Evolutionary conservation across 495 filamentous ascomycete species (phyloP).

Genomic region (Aspergillus funiculosus): DNA sequence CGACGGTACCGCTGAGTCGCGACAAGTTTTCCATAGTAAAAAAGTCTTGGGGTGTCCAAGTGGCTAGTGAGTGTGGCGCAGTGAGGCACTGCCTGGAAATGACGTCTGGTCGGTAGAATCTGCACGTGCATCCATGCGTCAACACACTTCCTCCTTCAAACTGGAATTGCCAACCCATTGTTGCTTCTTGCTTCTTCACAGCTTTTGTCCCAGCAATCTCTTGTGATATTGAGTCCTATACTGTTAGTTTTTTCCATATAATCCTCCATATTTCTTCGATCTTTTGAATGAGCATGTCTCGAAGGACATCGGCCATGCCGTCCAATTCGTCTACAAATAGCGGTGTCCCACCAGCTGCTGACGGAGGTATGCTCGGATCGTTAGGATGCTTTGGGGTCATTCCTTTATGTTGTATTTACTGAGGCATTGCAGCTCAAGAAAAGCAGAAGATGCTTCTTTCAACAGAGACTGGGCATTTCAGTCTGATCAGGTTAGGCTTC

Average conservation of each 20-base stretch:
- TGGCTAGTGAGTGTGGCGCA: constrained; percentile 33
- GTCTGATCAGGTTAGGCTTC: constrained; percentile 56
- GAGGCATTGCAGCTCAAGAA: constrained; percentile 53
- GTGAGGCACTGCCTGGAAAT: constrained; percentile 29
- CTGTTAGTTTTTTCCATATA: constrained; percentile 1
- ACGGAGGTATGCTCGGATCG: constrained; percentile 36
- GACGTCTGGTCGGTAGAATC: constrained; percentile 34
- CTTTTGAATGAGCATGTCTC: constrained; percentile 39
- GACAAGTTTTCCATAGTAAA: too few relatives aligned
- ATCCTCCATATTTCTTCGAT: constrained; percentile 5
- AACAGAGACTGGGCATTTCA: constrained; percentile 71
- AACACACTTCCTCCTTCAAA: constrained; percentile 26
- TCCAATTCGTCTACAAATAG: constrained; percentile 32
- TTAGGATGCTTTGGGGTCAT: not conserved
- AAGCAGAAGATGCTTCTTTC: constrained; percentile 84
- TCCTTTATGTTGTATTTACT: constrained; percentile 15
- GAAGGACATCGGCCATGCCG: constrained; percentile 39
- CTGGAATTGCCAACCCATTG: constrained; percentile 24
- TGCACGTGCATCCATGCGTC: constrained; percentile 33
- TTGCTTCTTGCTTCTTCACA: constrained; percentile 19
- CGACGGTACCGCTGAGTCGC: not conserved
- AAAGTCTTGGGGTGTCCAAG: too few relatives aligned
- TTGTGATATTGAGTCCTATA: constrained; percentile 8
- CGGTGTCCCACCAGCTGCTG: constrained; percentile 30
- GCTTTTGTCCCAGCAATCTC: not conserved